Conservation (phyloP, 2,329 filamentous ascomycete genomes). For the Monosporascus sp. region DNA sequence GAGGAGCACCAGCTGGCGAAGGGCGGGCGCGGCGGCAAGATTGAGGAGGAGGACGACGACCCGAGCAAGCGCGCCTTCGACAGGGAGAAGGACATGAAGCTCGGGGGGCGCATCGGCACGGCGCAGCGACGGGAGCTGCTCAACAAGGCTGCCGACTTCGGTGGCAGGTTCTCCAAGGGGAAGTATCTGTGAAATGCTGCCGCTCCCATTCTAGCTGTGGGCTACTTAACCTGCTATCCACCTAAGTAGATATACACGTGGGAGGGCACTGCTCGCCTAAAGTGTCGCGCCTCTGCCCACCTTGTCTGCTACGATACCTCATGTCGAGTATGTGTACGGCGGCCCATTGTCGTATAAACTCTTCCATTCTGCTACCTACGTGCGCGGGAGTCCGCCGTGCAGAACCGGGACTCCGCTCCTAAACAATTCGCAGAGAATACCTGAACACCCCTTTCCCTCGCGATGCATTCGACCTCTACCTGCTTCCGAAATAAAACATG, state of each 20-base stretch:
- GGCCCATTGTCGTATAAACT: too few relatives aligned
- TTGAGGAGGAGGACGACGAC: conserved; percentile 72
- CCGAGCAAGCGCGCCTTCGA: conserved; percentile 87
- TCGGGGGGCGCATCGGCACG: conserved; percentile 65
- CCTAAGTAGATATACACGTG: background rate
- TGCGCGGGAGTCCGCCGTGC: too few relatives aligned
- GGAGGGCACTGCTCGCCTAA: too few relatives aligned
- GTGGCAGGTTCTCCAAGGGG: conserved; percentile 76
- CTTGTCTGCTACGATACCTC: too few relatives aligned
- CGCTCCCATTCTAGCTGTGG: background rate
- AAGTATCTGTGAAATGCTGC: conserved; percentile 43
- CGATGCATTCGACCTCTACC: too few relatives aligned
- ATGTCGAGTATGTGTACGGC: too few relatives aligned
- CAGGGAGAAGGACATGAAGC: conserved; percentile 86
- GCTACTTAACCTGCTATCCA: background rate
- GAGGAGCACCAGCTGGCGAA: conserved; percentile 48
- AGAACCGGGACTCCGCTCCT: too few relatives aligned
- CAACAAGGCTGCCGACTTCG: conserved; percentile 74
- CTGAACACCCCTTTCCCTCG: too few relatives aligned
- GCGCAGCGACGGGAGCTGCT: conserved; percentile 74
- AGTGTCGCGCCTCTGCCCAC: too few relatives aligned
- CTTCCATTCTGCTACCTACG: too few relatives aligned
- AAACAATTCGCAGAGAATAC: too few relatives aligned
- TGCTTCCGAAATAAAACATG: too few relatives aligned
- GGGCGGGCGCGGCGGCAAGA: conserved; percentile 18